Evolutionary conservation across 805 yeast species (phyloP), one percentile per base, ranked within the genome.

Genomic region (Metschnikowia orientalis): DNA sequence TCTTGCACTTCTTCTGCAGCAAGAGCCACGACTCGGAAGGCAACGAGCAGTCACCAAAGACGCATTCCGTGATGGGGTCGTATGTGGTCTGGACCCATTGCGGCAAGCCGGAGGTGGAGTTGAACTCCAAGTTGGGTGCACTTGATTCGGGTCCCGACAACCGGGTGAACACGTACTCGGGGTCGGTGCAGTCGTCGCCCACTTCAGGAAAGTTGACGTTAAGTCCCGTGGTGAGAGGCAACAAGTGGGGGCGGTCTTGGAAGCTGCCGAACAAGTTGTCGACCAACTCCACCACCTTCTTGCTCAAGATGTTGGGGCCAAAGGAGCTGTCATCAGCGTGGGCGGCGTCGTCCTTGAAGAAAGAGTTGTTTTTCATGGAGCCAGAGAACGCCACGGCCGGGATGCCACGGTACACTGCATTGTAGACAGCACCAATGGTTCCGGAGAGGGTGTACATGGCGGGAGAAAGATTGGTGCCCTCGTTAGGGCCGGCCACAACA

Each of bases 101-200:
- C 18, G 46, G 44, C 40, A 43, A 32, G 23, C 64, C 64, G 12
- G 69, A 31, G 25, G 70, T 60, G 29, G 52, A 57, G 50, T 74
- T 63, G 56, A 61, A 72, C 21, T 21, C 29, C 40, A 69, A 48
- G 36, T 48, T 52, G 19, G 60, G 50, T 25, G 56, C 51, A 15
- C 44, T 28, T 19, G 67, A 52, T 30, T 55, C 57, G 11, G 49
- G 42, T 16, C 79, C 79, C 7, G 70, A 56, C 33, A 72, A 39
- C 56, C 79, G 67, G 10, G 77, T 52, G 43, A 53, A 61, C 23
- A 59, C 63, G 48, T 54, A 73, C 17, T 57, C 49, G 32, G 77
- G 75, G 35, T 57, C 56, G 16, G 44, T 37, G 56, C 79, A 75
- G 35, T 34, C 37, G 18, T 38, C 26, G 9, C 51, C 51, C 7